Conservation (phyloP, 768 basidiomycete species). For the Tulasnella sp. region DNA sequence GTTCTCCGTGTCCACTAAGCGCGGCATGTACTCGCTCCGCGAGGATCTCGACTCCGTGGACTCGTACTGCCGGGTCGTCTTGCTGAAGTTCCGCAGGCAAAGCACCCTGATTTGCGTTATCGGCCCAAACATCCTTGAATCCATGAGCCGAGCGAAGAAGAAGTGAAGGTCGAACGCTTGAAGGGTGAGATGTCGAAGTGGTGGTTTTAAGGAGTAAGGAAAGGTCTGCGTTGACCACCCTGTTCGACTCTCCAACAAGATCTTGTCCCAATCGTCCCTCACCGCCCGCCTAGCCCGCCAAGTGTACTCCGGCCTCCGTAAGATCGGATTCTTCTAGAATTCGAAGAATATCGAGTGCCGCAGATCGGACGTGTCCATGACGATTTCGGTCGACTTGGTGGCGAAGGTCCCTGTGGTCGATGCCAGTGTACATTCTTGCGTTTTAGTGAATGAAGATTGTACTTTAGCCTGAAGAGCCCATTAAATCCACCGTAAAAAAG, state of each 20-base stretch:
- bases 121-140: slow-evolving; percentile 23
- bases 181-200: not conserved
- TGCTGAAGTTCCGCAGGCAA: slow-evolving; percentile 14
- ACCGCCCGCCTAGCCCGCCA: not conserved
- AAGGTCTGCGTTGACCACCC: not conserved
- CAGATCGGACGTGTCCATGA: not conserved
- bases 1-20: not conserved
- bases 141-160: slow-evolving; percentile 15
- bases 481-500: too few species aligned
- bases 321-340: not conserved
- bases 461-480: too few species aligned
- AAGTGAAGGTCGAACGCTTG: slow-evolving; percentile 6
- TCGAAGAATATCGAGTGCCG: slow-evolving; percentile 5
- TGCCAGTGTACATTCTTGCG: too few species aligned
- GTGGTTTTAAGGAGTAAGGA: not conserved
- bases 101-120: slow-evolving; percentile 17
- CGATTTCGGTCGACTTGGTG: slow-evolving; percentile 11
- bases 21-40: not conserved
- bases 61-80: not conserved
- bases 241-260: not conserved
- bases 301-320: not conserved
- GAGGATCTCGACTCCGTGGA: not conserved
- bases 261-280: slow-evolving; percentile 24
- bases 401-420: too few species aligned
- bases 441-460: too few species aligned